Evolutionary conservation across 345 rosid genomes (phyloP).

Genomic region (Corchorus olitorius): DNA sequence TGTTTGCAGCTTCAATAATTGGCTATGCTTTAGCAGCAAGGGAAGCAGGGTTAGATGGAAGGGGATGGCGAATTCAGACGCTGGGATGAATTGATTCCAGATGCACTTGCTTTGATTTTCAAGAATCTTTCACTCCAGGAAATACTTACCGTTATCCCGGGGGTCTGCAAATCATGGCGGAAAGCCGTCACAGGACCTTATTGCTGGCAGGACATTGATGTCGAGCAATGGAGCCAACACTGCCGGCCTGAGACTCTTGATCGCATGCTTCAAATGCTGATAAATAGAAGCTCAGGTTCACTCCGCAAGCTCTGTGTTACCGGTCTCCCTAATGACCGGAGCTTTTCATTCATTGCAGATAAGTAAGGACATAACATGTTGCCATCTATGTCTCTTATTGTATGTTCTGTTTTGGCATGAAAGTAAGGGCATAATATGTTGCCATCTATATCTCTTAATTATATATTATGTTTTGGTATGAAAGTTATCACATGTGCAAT

Average conservation of each 20-base stretch:
- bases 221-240: constrained; percentile 35
- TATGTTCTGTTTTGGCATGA: not conserved
- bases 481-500: not conserved
- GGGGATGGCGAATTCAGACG: constrained; percentile 17
- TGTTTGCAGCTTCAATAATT: constrained; percentile 7
- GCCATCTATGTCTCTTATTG: not conserved
- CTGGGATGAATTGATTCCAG: constrained; percentile 39
- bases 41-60: constrained; percentile 21
- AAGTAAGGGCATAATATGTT: constrained; percentile 23
- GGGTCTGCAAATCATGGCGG: constrained; percentile 37
- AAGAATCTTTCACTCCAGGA: constrained; percentile 28
- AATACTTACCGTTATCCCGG: constrained; percentile 28
- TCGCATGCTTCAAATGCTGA: constrained; percentile 33
- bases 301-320: constrained; percentile 33
- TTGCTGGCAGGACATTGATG: constrained; percentile 41
- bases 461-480: not conserved
- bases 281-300: constrained; percentile 31
- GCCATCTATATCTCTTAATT: not conserved
- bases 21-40: constrained; percentile 9
- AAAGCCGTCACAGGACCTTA: constrained; percentile 27
- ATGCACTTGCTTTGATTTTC: constrained; percentile 34
- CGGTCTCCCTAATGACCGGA: constrained; percentile 18
- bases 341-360: constrained; percentile 34
- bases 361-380: constrained; percentile 27
- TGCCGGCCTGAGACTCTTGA: constrained; percentile 23